These are phyloP conservation scores for Leccinum broughii DNA, from an alignment of 768 basidiomycete species.

Conservation along the genomic window DNA sequence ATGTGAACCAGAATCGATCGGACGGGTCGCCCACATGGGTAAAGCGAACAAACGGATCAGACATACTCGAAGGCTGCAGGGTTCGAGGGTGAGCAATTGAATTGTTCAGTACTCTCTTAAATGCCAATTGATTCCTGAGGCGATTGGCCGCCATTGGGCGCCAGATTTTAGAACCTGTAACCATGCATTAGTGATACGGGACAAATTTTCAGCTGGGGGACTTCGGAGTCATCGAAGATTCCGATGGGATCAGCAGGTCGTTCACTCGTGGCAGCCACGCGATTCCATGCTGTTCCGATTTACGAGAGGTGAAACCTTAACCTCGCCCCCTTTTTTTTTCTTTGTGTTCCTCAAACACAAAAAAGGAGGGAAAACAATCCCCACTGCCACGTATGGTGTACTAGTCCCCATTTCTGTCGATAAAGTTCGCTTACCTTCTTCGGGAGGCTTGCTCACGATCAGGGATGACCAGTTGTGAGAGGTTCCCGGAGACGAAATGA, in stretches of 20 bases:
- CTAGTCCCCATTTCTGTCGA: background rate
- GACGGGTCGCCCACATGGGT: background rate
- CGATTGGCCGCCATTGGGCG: slow-evolving; percentile 15
- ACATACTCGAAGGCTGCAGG: slow-evolving; percentile 9
- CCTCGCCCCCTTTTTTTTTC: background rate
- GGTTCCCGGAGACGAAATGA: background rate
- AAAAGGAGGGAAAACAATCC: background rate
- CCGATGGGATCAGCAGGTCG: background rate
- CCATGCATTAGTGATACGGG: background rate
- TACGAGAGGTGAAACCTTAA: slow-evolving; percentile 4
- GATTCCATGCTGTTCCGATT: slow-evolving; percentile 16
- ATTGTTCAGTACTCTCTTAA: slow-evolving; percentile 1
- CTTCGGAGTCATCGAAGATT: background rate
- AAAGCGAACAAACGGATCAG: background rate
- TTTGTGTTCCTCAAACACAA: background rate
- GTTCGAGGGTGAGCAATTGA: background rate
- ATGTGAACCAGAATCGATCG: background rate
- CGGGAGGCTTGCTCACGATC: background rate
- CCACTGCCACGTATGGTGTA: background rate
- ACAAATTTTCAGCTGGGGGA: background rate
- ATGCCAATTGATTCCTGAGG: slow-evolving; percentile 6
- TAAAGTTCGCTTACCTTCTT: background rate
- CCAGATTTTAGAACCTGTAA: slow-evolving; percentile 3
- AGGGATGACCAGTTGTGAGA: slow-evolving; percentile 12
- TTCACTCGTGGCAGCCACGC: slow-evolving; percentile 22